These are phyloP conservation scores for Xenosphaeropsis pyriputrescens DNA, from an alignment of 2,329 filamentous ascomycete species.

Conservation along the genomic window DNA sequence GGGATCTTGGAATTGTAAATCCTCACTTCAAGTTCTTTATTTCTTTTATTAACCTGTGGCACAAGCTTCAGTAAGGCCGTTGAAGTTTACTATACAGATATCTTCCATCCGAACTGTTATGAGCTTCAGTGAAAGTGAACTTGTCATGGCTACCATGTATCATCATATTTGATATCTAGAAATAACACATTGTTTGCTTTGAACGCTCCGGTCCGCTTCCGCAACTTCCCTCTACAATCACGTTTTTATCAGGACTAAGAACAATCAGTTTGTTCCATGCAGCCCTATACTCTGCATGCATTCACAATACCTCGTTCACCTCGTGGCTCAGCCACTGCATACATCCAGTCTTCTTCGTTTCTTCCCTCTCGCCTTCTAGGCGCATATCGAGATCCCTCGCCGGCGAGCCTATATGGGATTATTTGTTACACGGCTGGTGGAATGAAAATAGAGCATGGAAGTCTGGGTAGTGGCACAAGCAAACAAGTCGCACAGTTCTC, in stretches of 20 bases:
- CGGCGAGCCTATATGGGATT: neutral
- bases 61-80: too few relatives aligned
- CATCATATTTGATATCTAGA: neutral
- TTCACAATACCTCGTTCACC: conserved; percentile 1
- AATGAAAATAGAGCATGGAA: too few relatives aligned
- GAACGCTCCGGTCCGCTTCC: neutral
- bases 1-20: too few relatives aligned
- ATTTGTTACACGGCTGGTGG: too few relatives aligned
- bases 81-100: neutral
- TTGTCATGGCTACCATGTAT: neutral
- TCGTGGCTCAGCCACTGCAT: conserved; percentile 1
- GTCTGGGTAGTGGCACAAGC: too few relatives aligned
- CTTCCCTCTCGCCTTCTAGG: neutral
- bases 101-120: neutral
- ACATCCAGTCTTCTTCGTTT: neutral
- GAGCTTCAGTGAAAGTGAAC: neutral
- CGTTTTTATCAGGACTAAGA: conserved; percentile 1
- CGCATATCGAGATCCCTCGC: neutral
- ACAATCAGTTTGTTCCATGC: conserved; percentile 5
- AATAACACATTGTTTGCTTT: neutral
- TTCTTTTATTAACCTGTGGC: too few relatives aligned
- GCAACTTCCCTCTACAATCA: neutral
- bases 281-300: conserved; percentile 6
- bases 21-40: too few relatives aligned
- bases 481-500: too few relatives aligned